These are phyloP conservation scores for Linum tenue DNA, from an alignment of 345 rosid genomes.

Conservation along the genomic window DNA sequence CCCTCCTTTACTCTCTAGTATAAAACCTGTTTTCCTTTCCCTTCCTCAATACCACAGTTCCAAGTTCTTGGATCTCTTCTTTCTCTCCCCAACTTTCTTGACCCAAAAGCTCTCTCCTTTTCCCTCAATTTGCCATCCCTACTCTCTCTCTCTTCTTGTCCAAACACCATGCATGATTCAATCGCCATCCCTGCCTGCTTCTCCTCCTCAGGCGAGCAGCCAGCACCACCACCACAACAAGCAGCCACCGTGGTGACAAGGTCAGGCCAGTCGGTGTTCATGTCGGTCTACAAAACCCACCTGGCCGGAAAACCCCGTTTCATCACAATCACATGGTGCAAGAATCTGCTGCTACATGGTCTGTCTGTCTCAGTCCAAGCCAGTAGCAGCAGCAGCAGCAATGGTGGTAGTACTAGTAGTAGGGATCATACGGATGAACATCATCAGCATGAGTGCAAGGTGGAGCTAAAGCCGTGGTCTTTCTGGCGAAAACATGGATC, in stretches of 20 bases:
- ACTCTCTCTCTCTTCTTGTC: background rate
- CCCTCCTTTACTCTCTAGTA: conserved; percentile 22
- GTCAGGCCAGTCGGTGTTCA: conserved; percentile 60
- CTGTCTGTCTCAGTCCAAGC: conserved; percentile 48
- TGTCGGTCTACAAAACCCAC: conserved; percentile 50
- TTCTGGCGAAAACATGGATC: conserved; percentile 74
- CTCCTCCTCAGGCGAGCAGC: conserved; percentile 38
- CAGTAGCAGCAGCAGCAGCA: too few relatives aligned
- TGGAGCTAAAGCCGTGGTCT: conserved; percentile 71
- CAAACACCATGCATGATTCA: conserved; percentile 39
- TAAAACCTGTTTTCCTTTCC: conserved; percentile 6
- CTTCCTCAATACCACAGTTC: conserved; percentile 7
- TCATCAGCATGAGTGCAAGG: conserved; percentile 40
- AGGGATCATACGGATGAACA: too few relatives aligned
- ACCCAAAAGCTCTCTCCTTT: conserved; percentile 19
- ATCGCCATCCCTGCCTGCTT: conserved; percentile 58
- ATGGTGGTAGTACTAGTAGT: too few relatives aligned
- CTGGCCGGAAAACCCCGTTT: conserved; percentile 49
- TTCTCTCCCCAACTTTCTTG: conserved; percentile 17
- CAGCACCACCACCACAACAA: conserved; percentile 1
- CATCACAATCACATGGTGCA: conserved; percentile 58
- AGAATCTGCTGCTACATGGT: conserved; percentile 50
- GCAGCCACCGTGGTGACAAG: conserved; percentile 39
- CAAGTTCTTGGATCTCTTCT: conserved; percentile 26
- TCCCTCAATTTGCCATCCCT: background rate